These are phyloP conservation scores for Trichophyton simii DNA, from an alignment of 2,329 filamentous ascomycete species.

Conservation along the genomic window DNA sequence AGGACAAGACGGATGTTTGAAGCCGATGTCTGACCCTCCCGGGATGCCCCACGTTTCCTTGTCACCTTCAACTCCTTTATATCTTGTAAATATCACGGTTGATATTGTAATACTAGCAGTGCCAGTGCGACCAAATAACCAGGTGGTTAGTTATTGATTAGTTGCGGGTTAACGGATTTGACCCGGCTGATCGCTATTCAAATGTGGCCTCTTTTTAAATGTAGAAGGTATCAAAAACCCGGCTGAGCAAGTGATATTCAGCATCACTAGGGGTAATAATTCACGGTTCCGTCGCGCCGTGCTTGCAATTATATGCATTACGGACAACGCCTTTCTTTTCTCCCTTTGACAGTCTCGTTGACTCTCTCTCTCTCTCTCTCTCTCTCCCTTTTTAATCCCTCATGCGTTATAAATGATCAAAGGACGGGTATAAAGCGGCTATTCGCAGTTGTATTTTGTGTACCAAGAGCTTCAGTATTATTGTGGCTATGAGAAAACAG, in stretches of 20 bases:
- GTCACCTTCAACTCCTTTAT: background rate
- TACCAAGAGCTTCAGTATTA: background rate
- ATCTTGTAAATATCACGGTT: background rate
- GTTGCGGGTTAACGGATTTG: background rate
- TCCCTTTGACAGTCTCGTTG: background rate
- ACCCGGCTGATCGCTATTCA: background rate
- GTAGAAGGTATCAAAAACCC: background rate
- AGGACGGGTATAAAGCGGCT: background rate
- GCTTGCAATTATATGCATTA: background rate
- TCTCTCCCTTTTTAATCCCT: background rate
- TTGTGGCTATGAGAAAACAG: too few relatives aligned
- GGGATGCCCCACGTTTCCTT: background rate
- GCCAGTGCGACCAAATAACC: background rate
- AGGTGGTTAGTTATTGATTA: background rate
- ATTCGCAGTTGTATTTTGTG: background rate
- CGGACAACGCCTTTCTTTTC: background rate
- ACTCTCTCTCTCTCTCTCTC: background rate
- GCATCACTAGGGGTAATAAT: too few relatives aligned
- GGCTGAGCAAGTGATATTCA: background rate
- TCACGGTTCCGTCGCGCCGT: background rate
- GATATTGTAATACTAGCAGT: background rate
- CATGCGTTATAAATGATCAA: background rate
- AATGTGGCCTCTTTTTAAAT: background rate
- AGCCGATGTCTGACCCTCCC: background rate
- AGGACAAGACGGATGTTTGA: background rate